Conservation (phyloP, 2,329 filamentous ascomycete genomes). For the Thelonectria discophora region DNA sequence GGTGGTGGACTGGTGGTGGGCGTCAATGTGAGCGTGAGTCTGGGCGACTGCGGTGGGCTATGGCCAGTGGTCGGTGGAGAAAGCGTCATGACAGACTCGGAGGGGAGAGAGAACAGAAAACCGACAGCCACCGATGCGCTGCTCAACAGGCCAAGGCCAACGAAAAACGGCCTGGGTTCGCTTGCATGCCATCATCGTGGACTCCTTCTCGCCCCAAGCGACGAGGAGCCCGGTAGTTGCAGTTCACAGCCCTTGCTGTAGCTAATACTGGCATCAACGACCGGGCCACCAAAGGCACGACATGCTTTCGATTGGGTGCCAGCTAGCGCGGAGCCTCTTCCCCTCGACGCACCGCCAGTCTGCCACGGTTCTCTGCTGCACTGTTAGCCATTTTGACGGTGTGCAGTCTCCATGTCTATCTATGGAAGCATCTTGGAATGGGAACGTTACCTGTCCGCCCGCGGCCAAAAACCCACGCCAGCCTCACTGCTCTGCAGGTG, state of each 20-base stretch:
- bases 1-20: constrained; percentile 19
- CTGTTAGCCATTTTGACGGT: constrained; percentile 21
- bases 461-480: constrained; percentile 21
- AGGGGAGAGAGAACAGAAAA: constrained; percentile 9
- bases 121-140: constrained; percentile 4
- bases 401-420: constrained; percentile 22
- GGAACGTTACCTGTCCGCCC: constrained; percentile 25
- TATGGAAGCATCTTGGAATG: constrained; percentile 29
- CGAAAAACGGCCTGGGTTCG: constrained; percentile 4
- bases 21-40: constrained; percentile 11
- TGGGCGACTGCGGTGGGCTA: constrained; percentile 23
- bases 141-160: constrained; percentile 1
- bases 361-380: constrained; percentile 14
- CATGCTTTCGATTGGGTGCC: constrained; percentile 24
- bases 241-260: constrained; percentile 21
- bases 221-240: constrained; percentile 14
- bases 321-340: constrained; percentile 9
- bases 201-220: background rate
- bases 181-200: constrained; percentile 15
- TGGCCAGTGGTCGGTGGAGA: background rate
- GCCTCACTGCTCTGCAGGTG: constrained; percentile 32
- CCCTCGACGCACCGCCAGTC: constrained; percentile 9
- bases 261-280: constrained; percentile 23
- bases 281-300: constrained; percentile 18
- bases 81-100: constrained; percentile 27